Evolutionary conservation across 371 early-diverging fungal genomes (phyloP), one percentile per base, ranked within the genome.

Genomic region (Mucor piriformis): DNA sequence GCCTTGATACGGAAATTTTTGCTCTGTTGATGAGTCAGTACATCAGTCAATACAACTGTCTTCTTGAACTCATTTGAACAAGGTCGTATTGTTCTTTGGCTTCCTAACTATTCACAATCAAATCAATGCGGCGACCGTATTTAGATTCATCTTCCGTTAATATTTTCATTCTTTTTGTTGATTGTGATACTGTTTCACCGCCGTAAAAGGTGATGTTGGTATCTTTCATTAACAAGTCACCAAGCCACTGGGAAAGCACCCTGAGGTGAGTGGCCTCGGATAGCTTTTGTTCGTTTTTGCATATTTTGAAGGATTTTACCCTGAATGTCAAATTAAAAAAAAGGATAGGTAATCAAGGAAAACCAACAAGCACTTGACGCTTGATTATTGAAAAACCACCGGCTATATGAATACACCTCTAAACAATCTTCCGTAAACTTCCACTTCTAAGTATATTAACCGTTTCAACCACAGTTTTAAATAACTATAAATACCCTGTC

Each of bases 101-200:
- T 16, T 50, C 20, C 29, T 12, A 42, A 29, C 50, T 50, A 42
- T 42, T 50, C 0, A 57, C 15, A 3, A 57, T 18, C 24, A 57
- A 13, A 42, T 52, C 53, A 40, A 25, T 52, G 38, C 53, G 10
- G 1, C 53, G 11, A 6, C 53, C 53, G 18, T 52, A 40, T 40
- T 50, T 50, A 10, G 43, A 42, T 7, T 50, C 43, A 57, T 32
- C 15, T 42, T 50, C 50, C 40, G 21, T 57, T 2, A 57, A 3
- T 49, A 32, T 57, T 20, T 57, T 12, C 58, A 57, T 57, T 40
- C 50, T 40, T 57, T 20, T 50, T 12, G 58, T 50, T 27, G 58
- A 40, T 57, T 35, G 58, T 10, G 20, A 50, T 15, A 57, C 32
- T 20, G 20, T 20, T 57, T 57, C 58, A 10, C 50, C 42, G 15